Evolutionary conservation across 1,284 basidiomycete genomes (phyloP).

Genomic region (Irpex sp.): DNA sequence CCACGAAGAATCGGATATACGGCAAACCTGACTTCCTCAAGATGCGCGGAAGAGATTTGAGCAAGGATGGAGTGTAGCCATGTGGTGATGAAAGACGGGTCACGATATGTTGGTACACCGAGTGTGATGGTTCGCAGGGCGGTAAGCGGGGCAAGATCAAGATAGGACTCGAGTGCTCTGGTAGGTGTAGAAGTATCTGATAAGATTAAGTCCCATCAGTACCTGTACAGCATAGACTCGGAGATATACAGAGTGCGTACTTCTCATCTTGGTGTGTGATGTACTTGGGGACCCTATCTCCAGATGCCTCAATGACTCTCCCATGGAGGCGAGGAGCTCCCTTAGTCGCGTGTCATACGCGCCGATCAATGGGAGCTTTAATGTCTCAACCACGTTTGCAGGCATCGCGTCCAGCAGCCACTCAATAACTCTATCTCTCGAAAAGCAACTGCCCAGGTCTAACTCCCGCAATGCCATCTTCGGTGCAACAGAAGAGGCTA

Average conservation of each 20-base stretch:
- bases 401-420: constrained; percentile 9
- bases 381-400: background rate
- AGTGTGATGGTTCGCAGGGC: constrained; percentile 6
- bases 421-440: constrained; percentile 10
- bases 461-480: constrained; percentile 6
- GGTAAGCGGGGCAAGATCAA: constrained; percentile 7
- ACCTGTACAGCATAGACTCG: too few relatives aligned
- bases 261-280: background rate
- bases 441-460: constrained; percentile 13
- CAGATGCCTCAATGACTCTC: constrained; percentile 4
- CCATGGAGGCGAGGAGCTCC: constrained; percentile 8
- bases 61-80: constrained; percentile 9
- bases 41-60: constrained; percentile 6
- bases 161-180: constrained; percentile 3
- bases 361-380: constrained; percentile 9
- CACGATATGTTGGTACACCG: constrained; percentile 13
- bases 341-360: constrained; percentile 11
- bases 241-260: background rate
- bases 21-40: constrained; percentile 12
- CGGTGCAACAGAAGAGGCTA: background rate
- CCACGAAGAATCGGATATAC: constrained; percentile 10
- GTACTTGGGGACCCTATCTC: constrained; percentile 12
- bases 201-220: background rate
- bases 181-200: background rate
- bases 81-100: constrained; percentile 6